A percentile compares a stretch with the other conserved stretches of the same genome.
phyloP scores from a whole-genome alignment of 495 filamentous ascomycete genomes.

The Umbilicaria muhlenbergii region DNA sequence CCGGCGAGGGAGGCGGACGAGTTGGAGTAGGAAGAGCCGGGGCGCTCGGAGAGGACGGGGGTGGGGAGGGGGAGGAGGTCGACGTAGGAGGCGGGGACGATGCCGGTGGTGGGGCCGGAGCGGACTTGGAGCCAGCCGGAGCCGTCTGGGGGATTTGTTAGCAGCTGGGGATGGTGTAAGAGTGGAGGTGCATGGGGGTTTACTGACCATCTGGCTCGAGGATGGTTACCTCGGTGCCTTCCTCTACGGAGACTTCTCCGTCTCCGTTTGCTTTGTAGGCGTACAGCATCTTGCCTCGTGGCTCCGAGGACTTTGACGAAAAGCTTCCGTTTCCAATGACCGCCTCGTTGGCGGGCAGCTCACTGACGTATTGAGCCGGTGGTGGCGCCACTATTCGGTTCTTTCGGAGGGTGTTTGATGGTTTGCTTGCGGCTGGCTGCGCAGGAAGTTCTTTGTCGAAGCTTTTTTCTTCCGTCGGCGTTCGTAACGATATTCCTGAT shows the following conservation, averaged over 20 bases:
- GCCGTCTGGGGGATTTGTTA: constrained; percentile 42
- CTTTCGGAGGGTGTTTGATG: constrained; percentile 31
- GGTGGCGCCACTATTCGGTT: constrained; percentile 76
- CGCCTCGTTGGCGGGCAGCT: constrained; percentile 32
- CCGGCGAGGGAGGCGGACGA: constrained; percentile 58
- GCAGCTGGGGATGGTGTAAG: constrained; percentile 1
- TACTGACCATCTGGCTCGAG: constrained; percentile 78
- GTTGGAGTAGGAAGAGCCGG: constrained; percentile 61
- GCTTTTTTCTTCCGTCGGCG: constrained; percentile 17
- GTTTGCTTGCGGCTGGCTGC: constrained; percentile 21
- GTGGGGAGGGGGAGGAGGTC: constrained; percentile 32
- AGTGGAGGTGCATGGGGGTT: neutral
- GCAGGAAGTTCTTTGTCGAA: constrained; percentile 11
- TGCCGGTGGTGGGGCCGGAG: constrained; percentile 48
- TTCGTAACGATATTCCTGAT: constrained; percentile 31
- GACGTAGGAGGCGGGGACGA: constrained; percentile 77
- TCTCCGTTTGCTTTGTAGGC: constrained; percentile 60
- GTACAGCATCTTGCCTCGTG: constrained; percentile 80
- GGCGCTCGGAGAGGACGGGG: constrained; percentile 27
- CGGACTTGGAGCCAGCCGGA: constrained; percentile 81
- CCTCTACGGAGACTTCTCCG: constrained; percentile 67
- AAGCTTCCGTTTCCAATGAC: constrained; percentile 18
- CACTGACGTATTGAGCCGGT: constrained; percentile 58
- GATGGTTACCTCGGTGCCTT: constrained; percentile 58
- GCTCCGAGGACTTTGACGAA: constrained; percentile 30